phyloP scores from a whole-genome alignment of 495 filamentous ascomycete genomes.

The Aspergillus bridgeri region DNA sequence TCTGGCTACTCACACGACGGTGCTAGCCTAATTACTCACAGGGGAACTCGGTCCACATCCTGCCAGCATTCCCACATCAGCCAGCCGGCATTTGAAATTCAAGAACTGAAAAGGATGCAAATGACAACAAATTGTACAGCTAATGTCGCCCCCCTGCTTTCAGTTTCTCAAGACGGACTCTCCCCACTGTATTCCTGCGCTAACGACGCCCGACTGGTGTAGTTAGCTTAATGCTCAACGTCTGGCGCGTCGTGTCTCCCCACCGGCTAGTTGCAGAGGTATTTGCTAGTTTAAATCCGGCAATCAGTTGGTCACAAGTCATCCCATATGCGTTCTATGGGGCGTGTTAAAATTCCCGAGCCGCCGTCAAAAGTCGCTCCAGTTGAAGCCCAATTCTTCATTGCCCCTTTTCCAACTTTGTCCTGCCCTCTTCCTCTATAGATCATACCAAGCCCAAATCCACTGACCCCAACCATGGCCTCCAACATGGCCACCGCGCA shows the following conservation, averaged over 20 bases:
- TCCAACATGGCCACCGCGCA: background rate
- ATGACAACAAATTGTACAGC: too few relatives aligned
- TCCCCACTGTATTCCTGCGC: background rate
- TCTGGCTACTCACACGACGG: background rate
- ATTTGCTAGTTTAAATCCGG: background rate
- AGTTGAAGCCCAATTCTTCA: background rate
- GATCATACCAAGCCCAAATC: background rate
- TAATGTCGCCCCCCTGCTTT: background rate
- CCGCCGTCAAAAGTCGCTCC: background rate
- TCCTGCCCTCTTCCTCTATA: background rate
- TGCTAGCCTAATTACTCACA: background rate
- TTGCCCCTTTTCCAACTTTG: background rate
- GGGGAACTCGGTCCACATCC: background rate
- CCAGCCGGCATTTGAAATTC: background rate
- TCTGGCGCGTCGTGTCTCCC: background rate
- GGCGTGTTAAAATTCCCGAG: background rate
- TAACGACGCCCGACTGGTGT: background rate
- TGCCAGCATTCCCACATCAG: background rate
- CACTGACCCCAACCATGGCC: background rate
- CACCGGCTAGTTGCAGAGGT: background rate
- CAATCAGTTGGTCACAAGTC: background rate
- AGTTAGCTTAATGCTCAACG: background rate
- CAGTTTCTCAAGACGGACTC: background rate
- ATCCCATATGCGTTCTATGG: background rate
- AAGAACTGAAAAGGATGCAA: background rate